Percentiles rank a stretch among this genome's conserved stretches.
phyloP scores from a whole-genome alignment of 176 grass and related monocot genomes.

The Triticum monococcum region DNA sequence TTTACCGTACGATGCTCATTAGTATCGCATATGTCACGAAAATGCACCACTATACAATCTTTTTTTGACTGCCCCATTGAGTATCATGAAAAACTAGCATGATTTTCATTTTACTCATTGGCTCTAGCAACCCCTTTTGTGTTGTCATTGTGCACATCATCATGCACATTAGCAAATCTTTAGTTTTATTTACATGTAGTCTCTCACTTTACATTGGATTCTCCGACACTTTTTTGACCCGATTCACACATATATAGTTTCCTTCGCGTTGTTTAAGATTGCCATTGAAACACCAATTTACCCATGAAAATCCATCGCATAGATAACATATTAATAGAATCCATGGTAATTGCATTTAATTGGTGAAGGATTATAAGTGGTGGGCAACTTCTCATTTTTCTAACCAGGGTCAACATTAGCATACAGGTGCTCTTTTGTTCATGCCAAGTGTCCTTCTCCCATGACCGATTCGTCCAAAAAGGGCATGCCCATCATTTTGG shows the following conservation, averaged over 20 bases:
- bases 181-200: not conserved
- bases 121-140: not conserved
- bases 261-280: not conserved
- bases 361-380: constrained; percentile 7
- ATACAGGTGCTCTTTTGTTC: constrained; percentile 35
- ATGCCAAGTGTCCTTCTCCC: constrained; percentile 24
- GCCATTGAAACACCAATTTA: not conserved
- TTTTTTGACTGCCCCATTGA: not conserved
- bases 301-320: not conserved
- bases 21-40: not conserved
- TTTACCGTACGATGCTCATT: not conserved
- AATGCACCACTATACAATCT: not conserved
- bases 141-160: not conserved
- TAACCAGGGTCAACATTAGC: constrained; percentile 42
- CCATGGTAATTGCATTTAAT: not conserved
- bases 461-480: not conserved
- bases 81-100: constrained; percentile 11
- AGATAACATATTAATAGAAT: constrained; percentile 10
- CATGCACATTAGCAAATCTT: not conserved
- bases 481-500: constrained; percentile 26
- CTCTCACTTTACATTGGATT: not conserved
- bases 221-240: constrained; percentile 9
- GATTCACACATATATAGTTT: not conserved
- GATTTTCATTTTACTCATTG: constrained; percentile 23
- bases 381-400: constrained; percentile 23